These are phyloP conservation scores for Lipomyces yamanashiensis DNA, from an alignment of 805 yeast genomes.

Conservation along the genomic window DNA sequence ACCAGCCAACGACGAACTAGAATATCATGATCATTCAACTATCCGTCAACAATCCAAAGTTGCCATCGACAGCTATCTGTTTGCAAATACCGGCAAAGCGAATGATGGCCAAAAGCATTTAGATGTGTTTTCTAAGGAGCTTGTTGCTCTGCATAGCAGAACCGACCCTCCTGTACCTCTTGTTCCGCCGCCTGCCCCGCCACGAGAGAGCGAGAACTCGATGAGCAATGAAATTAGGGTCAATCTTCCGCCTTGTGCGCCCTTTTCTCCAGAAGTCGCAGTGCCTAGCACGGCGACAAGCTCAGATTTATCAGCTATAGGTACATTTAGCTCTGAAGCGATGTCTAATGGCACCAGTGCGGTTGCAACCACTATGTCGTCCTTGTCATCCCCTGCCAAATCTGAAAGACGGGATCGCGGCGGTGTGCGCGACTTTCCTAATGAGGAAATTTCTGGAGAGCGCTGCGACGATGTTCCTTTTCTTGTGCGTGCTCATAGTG, in stretches of 20 bases:
- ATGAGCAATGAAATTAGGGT: background rate
- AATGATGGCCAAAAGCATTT: too few species aligned
- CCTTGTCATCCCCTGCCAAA: conserved; percentile 3
- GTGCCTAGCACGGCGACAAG: background rate
- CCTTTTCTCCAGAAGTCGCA: background rate
- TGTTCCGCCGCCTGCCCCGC: conserved; percentile 1
- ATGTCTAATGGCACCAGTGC: conserved; percentile 4
- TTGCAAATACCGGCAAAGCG: too few species aligned
- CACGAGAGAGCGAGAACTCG: background rate
- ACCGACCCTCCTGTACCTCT: conserved; percentile 1
- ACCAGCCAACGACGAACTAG: background rate
- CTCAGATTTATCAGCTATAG: background rate
- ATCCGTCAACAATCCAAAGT: background rate
- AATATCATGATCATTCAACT: background rate
- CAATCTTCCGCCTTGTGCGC: background rate
- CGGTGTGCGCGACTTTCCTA: background rate
- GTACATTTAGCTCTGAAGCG: background rate
- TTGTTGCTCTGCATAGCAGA: background rate
- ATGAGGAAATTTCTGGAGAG: background rate
- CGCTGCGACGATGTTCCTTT: conserved; percentile 2
- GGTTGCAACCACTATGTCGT: conserved; percentile 6
- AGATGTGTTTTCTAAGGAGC: background rate
- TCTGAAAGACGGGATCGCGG: background rate
- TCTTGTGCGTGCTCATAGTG: conserved; percentile 1
- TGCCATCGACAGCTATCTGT: too few species aligned